Percentiles rank a stretch among this genome's conserved stretches.
Evolutionary conservation across 495 filamentous ascomycete species (phyloP).

Genomic region (Tirmania nivea): DNA sequence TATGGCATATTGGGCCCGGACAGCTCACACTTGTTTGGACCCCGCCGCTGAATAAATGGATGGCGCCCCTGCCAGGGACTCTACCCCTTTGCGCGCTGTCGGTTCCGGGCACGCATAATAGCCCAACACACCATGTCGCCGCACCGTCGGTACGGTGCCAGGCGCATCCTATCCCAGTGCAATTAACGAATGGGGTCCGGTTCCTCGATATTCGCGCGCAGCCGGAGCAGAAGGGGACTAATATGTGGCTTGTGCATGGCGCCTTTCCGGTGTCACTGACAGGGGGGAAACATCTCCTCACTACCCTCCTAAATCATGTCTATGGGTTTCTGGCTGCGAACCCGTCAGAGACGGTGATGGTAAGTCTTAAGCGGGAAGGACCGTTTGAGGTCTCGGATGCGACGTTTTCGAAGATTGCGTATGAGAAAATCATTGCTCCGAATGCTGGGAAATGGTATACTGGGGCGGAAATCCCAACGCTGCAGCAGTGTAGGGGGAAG

Average conservation of each 20-base stretch:
- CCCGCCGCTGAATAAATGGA: conserved; percentile 54
- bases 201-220: conserved; percentile 78
- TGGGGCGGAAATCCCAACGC: conserved; percentile 50
- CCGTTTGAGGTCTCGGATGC: conserved; percentile 58
- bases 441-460: conserved; percentile 52
- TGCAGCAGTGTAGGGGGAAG: conserved; percentile 64
- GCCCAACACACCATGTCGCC: conserved; percentile 58
- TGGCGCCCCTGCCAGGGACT: conserved; percentile 44
- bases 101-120: conserved; percentile 93
- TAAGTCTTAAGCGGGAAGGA: conserved; percentile 83
- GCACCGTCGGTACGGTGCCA: conserved; percentile 90
- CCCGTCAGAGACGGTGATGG: conserved; percentile 60
- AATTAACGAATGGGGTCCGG: conserved; percentile 76
- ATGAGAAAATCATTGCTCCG: conserved; percentile 42
- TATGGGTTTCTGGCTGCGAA: conserved; percentile 55
- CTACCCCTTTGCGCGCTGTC: conserved; percentile 57
- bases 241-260: conserved; percentile 49
- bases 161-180: conserved; percentile 47
- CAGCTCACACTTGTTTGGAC: conserved; percentile 61
- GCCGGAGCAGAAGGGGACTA: conserved; percentile 25
- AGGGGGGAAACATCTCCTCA: conserved; percentile 44
- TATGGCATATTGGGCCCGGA: conserved; percentile 42
- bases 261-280: conserved; percentile 55
- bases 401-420: conserved; percentile 48
- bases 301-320: conserved; percentile 42